Base-by-base conservation (phyloP, 2,329 filamentous ascomycete species). In the Talaromyces sp. region DNA sequence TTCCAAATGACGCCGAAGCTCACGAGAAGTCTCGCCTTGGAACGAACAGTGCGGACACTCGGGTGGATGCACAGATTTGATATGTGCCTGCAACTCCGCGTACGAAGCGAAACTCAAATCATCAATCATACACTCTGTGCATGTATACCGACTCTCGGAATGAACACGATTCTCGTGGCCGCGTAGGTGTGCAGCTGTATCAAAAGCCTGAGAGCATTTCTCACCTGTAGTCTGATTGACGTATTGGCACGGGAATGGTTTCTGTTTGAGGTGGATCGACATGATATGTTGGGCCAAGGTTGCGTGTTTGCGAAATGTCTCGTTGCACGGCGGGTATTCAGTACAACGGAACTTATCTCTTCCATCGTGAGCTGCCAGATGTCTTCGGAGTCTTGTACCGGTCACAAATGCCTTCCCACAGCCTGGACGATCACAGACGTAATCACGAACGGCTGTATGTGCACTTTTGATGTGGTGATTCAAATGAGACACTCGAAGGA, bases 351-450 rank as follows among this genome's bases (percentile, higher is more conserved):
- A 92, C 60, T 89, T 84, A 72, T 95, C 88, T 67, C 88, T 85
- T 60, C 88, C 89, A 70, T 89, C 84, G 73, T 97, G 93, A 1
- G 90, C 86, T n/a, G 87, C 84, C 57, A 88, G 81, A 73, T 97
- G 93, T 40, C 91, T 84, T 64, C 88, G 85, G 18, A 97, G 83
- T 52, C 91, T 83, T 9, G 90, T 92, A 1, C 88, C 87, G 0
- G 91, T 96, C 57, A 91, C 84, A 72, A 97, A 97, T 37, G 84
- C 86, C 80, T 93, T 95, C 58, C 82, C 86, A 72, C 93, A 97
- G 5, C 82, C 87, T 14, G 85, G 81, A 69, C 86, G 86, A n/a
- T 83, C 80, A 77, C 93, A 97, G 28, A 83, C 75, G 73, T 92
- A 88, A 54, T 86, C 84, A 63, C 88, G 84, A 67, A 91, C 83